Evolutionary conservation across 2,329 filamentous ascomycete species (phyloP).

Genomic region (Nigrograna mackinnonii): DNA sequence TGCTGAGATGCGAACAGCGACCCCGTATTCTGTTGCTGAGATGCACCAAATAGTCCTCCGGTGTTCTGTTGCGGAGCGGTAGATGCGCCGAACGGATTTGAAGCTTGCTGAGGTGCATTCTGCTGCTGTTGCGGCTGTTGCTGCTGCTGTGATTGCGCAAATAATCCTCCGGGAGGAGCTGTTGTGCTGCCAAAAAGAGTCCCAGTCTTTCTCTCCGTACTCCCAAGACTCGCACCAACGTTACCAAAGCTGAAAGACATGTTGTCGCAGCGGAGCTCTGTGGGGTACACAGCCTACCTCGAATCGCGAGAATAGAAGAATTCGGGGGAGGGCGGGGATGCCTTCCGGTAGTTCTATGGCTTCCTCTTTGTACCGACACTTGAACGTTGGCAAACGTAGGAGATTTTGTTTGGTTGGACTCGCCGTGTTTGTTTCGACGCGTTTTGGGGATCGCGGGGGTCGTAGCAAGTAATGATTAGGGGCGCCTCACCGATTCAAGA

Average conservation of each 20-base stretch:
- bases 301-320: no score
- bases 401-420: no score
- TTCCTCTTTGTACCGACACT: no score
- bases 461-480: background rate
- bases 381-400: no score
- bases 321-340: no score
- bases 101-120: slow-evolving; percentile 27
- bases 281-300: no score
- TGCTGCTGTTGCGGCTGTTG: slow-evolving; percentile 38
- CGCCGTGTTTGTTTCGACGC: no score
- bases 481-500: background rate
- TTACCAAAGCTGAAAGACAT: slow-evolving; percentile 37
- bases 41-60: slow-evolving; percentile 22
- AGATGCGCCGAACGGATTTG: slow-evolving; percentile 19
- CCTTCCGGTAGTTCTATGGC: no score
- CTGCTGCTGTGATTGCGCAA: slow-evolving; percentile 42
- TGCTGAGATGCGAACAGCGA: slow-evolving; percentile 47
- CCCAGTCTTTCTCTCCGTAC: slow-evolving; percentile 37
- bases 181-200: slow-evolving; percentile 41
- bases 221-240: slow-evolving; percentile 21
- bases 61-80: slow-evolving; percentile 4
- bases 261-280: no score
- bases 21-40: slow-evolving; percentile 38
- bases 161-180: slow-evolving; percentile 43
- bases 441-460: no score